phyloP scores from a whole-genome alignment of 192 early-diverging fungal species.

The Haplosporangium gracile region DNA sequence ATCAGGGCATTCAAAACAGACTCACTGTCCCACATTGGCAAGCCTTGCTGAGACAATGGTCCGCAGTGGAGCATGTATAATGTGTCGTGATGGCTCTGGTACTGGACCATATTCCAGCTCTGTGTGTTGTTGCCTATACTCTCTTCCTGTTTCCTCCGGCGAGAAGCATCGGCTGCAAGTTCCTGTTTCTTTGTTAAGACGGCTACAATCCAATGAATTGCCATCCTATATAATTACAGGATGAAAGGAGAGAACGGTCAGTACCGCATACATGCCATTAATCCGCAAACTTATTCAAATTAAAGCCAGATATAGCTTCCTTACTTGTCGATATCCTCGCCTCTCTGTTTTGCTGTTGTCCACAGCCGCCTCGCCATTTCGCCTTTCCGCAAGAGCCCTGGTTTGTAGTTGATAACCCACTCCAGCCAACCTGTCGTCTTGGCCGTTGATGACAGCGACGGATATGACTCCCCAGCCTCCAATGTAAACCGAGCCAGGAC shows the following conservation, averaged over 20 bases:
- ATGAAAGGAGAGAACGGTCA: too few species aligned
- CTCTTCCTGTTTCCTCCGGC: background rate
- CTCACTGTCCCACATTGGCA: constrained; percentile 29
- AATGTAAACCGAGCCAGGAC: constrained; percentile 22
- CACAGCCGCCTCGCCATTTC: constrained; percentile 30
- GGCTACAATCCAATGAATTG: constrained; percentile 36
- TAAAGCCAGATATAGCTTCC: background rate
- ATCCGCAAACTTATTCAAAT: background rate
- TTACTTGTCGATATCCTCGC: constrained; percentile 39
- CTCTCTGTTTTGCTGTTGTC: constrained; percentile 26
- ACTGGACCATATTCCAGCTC: background rate
- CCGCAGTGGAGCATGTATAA: constrained; percentile 48
- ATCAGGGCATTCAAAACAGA: constrained; percentile 37
- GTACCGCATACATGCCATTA: too few species aligned
- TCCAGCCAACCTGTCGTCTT: constrained; percentile 30
- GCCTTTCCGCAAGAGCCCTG: constrained; percentile 34
- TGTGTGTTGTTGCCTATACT: background rate
- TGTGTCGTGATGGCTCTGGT: constrained; percentile 13
- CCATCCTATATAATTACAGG: constrained; percentile 12
- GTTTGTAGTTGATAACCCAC: constrained; percentile 39
- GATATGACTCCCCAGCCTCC: constrained; percentile 24
- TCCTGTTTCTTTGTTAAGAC: constrained; percentile 17
- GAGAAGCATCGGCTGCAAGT: constrained; percentile 4
- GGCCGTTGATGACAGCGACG: constrained; percentile 1
- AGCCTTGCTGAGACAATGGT: constrained; percentile 18